Percentiles rank a stretch among this genome's conserved stretches.
These are phyloP conservation scores for Mikania micrantha DNA, from an alignment of 129 eudicot genomes.

Conservation along the genomic window DNA sequence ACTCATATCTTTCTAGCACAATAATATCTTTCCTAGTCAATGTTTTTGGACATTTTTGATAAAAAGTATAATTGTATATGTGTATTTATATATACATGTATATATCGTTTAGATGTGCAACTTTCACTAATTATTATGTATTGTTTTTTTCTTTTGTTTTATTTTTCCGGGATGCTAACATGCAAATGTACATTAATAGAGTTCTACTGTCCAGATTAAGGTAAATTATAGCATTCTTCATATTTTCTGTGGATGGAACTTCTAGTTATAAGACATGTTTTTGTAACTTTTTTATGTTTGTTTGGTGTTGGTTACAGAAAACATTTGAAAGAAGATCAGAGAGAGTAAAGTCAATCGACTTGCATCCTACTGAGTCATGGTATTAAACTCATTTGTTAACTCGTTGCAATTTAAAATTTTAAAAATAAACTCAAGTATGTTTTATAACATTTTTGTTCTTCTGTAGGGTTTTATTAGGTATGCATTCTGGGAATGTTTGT, in stretches of 20 bases:
- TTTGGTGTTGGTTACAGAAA: no score
- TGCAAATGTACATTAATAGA: slow-evolving; percentile 5
- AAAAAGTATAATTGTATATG: no score
- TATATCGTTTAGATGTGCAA: no score
- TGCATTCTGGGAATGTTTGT: slow-evolving; percentile 66
- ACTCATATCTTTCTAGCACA: no score
- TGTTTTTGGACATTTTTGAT: no score
- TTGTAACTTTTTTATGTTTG: no score
- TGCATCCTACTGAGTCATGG: no score
- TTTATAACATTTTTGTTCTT: not conserved
- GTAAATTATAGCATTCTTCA: slow-evolving; percentile 2
- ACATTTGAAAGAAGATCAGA: no score
- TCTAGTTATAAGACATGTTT: not conserved
- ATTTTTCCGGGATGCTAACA: not conserved
- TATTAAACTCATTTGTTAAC: no score
- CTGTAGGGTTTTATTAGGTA: slow-evolving; percentile 63
- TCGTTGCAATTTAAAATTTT: not conserved
- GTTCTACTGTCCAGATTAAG: slow-evolving; percentile 22
- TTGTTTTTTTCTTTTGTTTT: not conserved
- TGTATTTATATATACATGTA: no score
- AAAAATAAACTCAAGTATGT: not conserved
- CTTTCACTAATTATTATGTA: not conserved
- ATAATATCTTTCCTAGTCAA: no score
- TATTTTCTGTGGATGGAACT: not conserved
- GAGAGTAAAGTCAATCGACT: no score